These are phyloP conservation scores for Plantago ovata DNA, from an alignment of 257 asterid species.

Conservation along the genomic window DNA sequence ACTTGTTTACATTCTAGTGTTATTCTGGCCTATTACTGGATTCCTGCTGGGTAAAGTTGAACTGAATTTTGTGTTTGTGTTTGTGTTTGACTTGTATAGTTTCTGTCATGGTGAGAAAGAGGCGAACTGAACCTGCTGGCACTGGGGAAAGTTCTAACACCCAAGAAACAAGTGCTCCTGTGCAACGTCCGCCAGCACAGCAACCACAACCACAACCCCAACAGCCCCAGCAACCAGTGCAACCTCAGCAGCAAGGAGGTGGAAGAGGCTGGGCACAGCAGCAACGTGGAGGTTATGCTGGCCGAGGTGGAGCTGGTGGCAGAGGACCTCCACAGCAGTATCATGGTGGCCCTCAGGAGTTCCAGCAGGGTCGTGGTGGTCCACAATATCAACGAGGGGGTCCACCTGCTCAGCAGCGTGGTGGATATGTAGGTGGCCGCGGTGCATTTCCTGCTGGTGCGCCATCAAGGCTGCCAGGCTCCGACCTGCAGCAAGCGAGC, in stretches of 20 bases:
- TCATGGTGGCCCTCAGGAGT: slow-evolving; percentile 32
- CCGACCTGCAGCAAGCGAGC: slow-evolving; percentile 99
- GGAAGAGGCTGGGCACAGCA: slow-evolving; percentile 51
- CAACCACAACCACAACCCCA: slow-evolving; percentile 39
- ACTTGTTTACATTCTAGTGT: neutral
- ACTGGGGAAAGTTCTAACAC: slow-evolving; percentile 61
- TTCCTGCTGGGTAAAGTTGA: neutral
- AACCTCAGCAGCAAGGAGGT: slow-evolving; percentile 41
- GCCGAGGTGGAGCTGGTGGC: slow-evolving; percentile 42
- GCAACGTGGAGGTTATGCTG: slow-evolving; percentile 49
- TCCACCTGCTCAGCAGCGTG: slow-evolving; percentile 47
- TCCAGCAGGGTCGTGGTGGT: slow-evolving; percentile 42
- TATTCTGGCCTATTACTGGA: neutral
- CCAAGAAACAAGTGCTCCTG: slow-evolving; percentile 42
- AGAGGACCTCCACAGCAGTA: slow-evolving; percentile 31
- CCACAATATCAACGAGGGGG: slow-evolving; percentile 62
- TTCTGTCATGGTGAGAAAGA: slow-evolving; percentile 72
- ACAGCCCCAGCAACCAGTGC: slow-evolving; percentile 34
- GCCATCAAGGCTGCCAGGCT: slow-evolving; percentile 63
- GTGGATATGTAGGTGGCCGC: slow-evolving; percentile 53
- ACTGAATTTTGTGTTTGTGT: slow-evolving; percentile 11
- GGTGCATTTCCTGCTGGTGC: slow-evolving; percentile 65
- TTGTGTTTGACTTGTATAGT: slow-evolving; percentile 24
- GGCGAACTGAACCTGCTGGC: slow-evolving; percentile 59
- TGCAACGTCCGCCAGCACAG: slow-evolving; percentile 47